Base-by-base conservation (phyloP, 1,284 basidiomycete genomes). In the Sanghuangporus baumii region DNA sequence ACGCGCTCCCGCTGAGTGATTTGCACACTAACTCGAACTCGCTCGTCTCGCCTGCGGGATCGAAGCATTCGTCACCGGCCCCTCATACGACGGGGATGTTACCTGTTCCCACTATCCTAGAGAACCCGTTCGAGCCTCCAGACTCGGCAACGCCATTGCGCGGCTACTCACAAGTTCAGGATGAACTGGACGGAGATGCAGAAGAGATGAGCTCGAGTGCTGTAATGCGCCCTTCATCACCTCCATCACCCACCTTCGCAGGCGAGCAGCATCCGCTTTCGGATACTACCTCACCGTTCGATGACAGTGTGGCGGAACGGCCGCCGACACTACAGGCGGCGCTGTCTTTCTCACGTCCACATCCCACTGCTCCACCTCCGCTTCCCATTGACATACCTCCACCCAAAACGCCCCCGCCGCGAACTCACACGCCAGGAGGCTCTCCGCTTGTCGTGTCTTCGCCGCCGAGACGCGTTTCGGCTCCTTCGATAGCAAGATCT, bases 391-490 rank as follows among this genome's bases (percentile, higher is more conserved):
- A 76, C 48, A 73, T 89, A 0, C 86, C 88, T 4, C 72, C 76
- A 37, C 85, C 85, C 38, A 77, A 79, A 38, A 80, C 80, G 11
- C 84, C 85, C 0, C 84, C 85, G 40, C 83, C 83, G 6, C 75
- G 69, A n/a, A 67, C 69, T 36, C 70, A 65, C 65, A 73, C 67
- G 57, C 71, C 61, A 2, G 71, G 70, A 18, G 66, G 52, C 38
- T 38, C 52, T 12, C 52, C 69, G 3, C 26, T 31, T 26, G 71
- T 66, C 40, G 40, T 60, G 14, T 16, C 47, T 2, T 68, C 69
- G 9, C 77, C 79, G 4, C 79, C 79, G 16, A 74, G 75, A 55
- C 78, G 78, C 1, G 76, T 76, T 14, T 67, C 76, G 6, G 69
- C 16, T 63, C 72, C 20, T 31, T 61, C 36, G 59, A 63, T 62